Evolutionary conservation across 345 rosid species (phyloP).

Genomic region (Bruguiera parviflora): DNA sequence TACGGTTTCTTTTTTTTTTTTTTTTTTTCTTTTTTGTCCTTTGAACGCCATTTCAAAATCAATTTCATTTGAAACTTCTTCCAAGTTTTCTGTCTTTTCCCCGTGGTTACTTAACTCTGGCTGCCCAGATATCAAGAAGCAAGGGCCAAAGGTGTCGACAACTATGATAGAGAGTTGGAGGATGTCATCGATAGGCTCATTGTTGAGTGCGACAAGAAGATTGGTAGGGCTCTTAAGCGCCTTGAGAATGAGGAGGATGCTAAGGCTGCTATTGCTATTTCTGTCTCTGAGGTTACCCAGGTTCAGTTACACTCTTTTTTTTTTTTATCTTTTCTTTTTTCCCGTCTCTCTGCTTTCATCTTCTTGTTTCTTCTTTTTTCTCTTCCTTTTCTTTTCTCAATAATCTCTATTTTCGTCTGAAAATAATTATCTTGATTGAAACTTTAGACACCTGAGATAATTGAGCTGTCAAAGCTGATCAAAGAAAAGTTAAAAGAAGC

Average conservation of each 20-base stretch:
- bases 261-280: constrained; percentile 98
- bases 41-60: too few relatives aligned
- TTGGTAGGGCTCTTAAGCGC: constrained; percentile 92
- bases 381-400: background rate
- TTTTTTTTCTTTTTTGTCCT: too few relatives aligned
- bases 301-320: constrained; percentile 16
- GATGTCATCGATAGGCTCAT: constrained; percentile 93
- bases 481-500: constrained; percentile 93
- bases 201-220: constrained; percentile 95
- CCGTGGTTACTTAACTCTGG: too few relatives aligned
- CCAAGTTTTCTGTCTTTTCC: too few relatives aligned
- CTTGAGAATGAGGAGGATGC: constrained; percentile 99
- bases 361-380: background rate
- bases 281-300: constrained; percentile 96
- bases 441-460: constrained; percentile 70
- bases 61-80: too few relatives aligned
- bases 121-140: constrained; percentile 76
- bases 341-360: background rate
- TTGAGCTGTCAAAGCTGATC: constrained; percentile 78
- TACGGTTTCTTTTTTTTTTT: too few relatives aligned
- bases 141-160: constrained; percentile 71
- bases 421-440: background rate
- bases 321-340: too few relatives aligned
- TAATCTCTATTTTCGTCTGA: background rate
- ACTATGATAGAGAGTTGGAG: constrained; percentile 91